Base-by-base conservation (phyloP, 73 alveolate genomes). In the Paramecium octaurelia region DNA sequence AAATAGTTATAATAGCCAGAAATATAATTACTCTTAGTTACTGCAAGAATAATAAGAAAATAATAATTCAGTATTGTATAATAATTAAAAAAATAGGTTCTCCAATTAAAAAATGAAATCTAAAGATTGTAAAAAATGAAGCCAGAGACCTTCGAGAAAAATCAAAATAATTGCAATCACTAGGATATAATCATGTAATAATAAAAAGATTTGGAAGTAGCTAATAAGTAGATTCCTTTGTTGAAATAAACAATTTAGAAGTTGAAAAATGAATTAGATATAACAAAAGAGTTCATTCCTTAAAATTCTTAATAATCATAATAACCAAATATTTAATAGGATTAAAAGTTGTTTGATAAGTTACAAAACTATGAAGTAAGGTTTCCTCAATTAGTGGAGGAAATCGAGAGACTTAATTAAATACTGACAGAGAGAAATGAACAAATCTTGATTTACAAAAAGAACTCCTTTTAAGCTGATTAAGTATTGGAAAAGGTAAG, bases 321-420 rank as follows among this genome's bases (percentile, higher is more conserved):
- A 54, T 54, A 54, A 9, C 69, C 69, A 8, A 1, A 1, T 4
- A 54, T 54, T 1, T 18, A 54, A 54, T 54, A n/a, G 23, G 69
- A 54, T 18, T 54, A 54, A 18, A 54, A 54, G 21, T 18, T 54
- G 4, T 0, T 54, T n/a, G 48, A 80, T 44, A 43, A 80, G 23
- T 48, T 42, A 44, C 4, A 80, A 44, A 24, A 80, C 3, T 80
- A 80, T 80, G 91, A 80, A 48, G 14, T 31, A 9, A 80, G 91
- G 14, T 80, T 80, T 46, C 75, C 76, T 20, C 29, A 31, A 80
- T 46, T 80, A 80, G 91, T 80, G 10, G 70, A 80, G 31, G 91
- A 80, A 80, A 80, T 80, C 6, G 91, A 80, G 29, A 80, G 91
- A 80, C 73, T 80, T 31, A 43, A 80, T 80, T 44, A 46, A 21